Conservation (phyloP, 352 stramenopile genomes). For the Pythium rhizo-oryzae region DNA sequence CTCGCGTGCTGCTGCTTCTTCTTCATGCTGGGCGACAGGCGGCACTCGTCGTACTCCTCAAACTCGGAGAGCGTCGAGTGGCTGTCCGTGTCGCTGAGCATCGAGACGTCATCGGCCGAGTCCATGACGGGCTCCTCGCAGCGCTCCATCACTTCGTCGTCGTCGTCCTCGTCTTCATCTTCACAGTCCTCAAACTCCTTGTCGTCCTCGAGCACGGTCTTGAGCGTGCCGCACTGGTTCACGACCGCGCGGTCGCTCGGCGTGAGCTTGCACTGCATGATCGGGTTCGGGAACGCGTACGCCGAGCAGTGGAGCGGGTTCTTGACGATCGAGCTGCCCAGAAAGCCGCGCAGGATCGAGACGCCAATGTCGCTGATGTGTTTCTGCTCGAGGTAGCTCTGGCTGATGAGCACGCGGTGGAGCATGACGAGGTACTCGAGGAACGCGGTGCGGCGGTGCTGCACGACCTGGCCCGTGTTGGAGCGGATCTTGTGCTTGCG, state of each 20-base stretch:
- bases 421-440: slow-evolving; percentile 36
- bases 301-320: slow-evolving; percentile 25
- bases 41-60: slow-evolving; percentile 26
- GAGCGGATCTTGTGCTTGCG: slow-evolving; percentile 38
- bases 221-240: slow-evolving; percentile 37
- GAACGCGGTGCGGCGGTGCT: slow-evolving; percentile 37
- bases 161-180: slow-evolving; percentile 14
- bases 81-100: slow-evolving; percentile 31
- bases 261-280: slow-evolving; percentile 34
- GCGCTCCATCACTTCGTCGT: not conserved
- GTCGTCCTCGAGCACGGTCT: slow-evolving; percentile 41
- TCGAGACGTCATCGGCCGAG: slow-evolving; percentile 24
- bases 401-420: slow-evolving; percentile 37
- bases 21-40: slow-evolving; percentile 1
- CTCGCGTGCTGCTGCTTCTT: not conserved
- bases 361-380: slow-evolving; percentile 35
- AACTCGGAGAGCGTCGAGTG: slow-evolving; percentile 31
- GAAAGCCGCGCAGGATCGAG: slow-evolving; percentile 39
- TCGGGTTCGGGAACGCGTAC: slow-evolving; percentile 33
- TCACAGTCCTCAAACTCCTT: slow-evolving; percentile 31
- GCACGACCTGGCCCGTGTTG: slow-evolving; percentile 30
- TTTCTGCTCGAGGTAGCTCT: slow-evolving; percentile 34
- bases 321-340: slow-evolving; percentile 34
- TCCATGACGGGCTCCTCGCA: slow-evolving; percentile 22
- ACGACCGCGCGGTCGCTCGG: slow-evolving; percentile 29